Evolutionary conservation across 345 rosid species (phyloP).

Genomic region (Theobroma cacao): DNA sequence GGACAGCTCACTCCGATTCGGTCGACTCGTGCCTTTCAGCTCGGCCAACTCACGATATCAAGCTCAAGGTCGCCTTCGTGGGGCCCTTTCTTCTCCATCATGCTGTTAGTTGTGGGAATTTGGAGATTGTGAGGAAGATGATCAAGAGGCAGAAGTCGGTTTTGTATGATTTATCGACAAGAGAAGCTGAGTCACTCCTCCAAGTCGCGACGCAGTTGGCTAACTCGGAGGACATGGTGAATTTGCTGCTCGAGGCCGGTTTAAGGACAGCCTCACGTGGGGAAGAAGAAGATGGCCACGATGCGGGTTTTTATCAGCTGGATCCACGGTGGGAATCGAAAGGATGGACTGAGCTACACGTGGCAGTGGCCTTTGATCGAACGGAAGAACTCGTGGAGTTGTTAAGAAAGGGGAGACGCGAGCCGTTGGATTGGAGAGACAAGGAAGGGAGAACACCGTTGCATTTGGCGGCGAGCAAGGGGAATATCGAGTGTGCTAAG

Average conservation of each 20-base stretch:
- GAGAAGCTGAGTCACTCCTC: conserved; percentile 41
- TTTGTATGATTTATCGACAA: conserved; percentile 25
- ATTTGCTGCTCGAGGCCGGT: conserved; percentile 45
- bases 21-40: conserved; percentile 31
- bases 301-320: not conserved
- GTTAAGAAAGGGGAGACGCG: conserved; percentile 13
- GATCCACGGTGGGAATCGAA: conserved; percentile 21
- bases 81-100: conserved; percentile 54
- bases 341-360: conserved; percentile 42
- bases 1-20: conserved; percentile 12
- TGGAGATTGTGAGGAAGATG: conserved; percentile 37
- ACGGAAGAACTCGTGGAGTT: conserved; percentile 26
- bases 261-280: conserved; percentile 16
- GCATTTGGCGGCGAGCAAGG: conserved; percentile 36
- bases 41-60: conserved; percentile 39
- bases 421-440: conserved; percentile 36
- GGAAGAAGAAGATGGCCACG: not conserved
- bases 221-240: conserved; percentile 39
- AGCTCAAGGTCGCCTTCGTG: conserved; percentile 57
- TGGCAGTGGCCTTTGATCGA: conserved; percentile 28
- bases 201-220: conserved; percentile 38
- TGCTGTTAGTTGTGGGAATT: conserved; percentile 40
- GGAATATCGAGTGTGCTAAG: conserved; percentile 33
- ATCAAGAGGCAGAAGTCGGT: conserved; percentile 42
- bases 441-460: conserved; percentile 41